A percentile compares a stretch with the other conserved stretches of the same genome.
Evolutionary conservation across 306 rosid species (phyloP).

Genomic region (Benincasa hispida): DNA sequence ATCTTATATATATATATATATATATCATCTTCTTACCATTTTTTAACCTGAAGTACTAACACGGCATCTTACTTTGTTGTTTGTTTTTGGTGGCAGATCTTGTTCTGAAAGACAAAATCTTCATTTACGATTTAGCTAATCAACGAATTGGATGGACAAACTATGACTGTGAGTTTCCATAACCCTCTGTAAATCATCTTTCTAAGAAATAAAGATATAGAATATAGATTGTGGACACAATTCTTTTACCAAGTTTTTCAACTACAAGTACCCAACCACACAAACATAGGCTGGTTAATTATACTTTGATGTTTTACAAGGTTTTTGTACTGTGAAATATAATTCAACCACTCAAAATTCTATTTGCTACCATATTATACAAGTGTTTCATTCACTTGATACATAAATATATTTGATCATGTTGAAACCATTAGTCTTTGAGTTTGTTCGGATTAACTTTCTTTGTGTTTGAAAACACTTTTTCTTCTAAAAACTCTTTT

Average conservation of each 20-base stretch:
- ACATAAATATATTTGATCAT: not conserved
- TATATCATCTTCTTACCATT: no score
- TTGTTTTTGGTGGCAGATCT: constrained; percentile 44
- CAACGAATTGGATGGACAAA: constrained; percentile 90
- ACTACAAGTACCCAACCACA: not conserved
- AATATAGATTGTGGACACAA: not conserved
- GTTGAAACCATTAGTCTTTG: not conserved
- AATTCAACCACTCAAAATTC: not conserved
- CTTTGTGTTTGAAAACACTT: no score
- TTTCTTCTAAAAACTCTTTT: no score
- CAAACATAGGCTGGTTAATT: not conserved
- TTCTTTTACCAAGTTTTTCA: not conserved
- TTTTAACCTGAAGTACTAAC: not conserved
- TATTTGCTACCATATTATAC: not conserved
- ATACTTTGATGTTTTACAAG: not conserved
- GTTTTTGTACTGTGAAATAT: not conserved
- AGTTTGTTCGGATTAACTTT: not conserved
- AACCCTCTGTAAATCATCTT: constrained; percentile 1
- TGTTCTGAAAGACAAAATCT: constrained; percentile 73
- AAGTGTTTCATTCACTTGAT: not conserved
- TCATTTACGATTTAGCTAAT: constrained; percentile 78
- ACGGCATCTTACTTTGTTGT: not conserved
- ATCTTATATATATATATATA: not conserved
- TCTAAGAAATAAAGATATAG: not conserved
- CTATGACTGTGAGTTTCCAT: constrained; percentile 81